Conservation (phyloP, 2,329 filamentous ascomycete species). For the Fonsecaea nubica region DNA sequence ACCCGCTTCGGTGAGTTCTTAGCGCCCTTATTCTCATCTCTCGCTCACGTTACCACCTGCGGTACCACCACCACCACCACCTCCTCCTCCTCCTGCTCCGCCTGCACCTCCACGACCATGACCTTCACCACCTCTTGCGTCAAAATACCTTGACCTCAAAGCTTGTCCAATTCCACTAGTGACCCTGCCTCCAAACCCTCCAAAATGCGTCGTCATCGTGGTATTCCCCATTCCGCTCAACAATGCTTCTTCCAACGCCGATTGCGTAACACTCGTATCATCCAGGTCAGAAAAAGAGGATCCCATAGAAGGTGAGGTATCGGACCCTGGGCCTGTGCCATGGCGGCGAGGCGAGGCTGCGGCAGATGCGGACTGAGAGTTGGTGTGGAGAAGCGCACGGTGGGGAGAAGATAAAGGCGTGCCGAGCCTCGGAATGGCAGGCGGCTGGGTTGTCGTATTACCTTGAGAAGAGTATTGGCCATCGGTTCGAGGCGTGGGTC, state of each 20-base stretch:
- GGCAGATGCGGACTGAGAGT: slow-evolving; percentile 15
- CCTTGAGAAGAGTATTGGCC: slow-evolving; percentile 4
- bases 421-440: slow-evolving; percentile 11
- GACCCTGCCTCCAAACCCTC: slow-evolving; percentile 57
- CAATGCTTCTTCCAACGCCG: slow-evolving; percentile 68
- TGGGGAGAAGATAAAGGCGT: slow-evolving; percentile 52
- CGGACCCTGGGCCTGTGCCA: slow-evolving; percentile 52
- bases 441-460: neutral
- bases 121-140: slow-evolving; percentile 28
- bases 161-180: slow-evolving; percentile 60
- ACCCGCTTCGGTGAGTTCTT: neutral
- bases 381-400: slow-evolving; percentile 53
- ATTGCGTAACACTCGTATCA: slow-evolving; percentile 69
- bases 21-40: slow-evolving; percentile 1
- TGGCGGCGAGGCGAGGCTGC: slow-evolving; percentile 42
- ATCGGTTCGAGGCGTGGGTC: slow-evolving; percentile 1
- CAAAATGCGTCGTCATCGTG: slow-evolving; percentile 40
- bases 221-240: slow-evolving; percentile 67
- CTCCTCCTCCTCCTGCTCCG: slow-evolving; percentile 8
- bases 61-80: neutral
- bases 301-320: slow-evolving; percentile 66
- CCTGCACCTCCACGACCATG: slow-evolving; percentile 18
- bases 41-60: slow-evolving; percentile 8
- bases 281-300: slow-evolving; percentile 71
- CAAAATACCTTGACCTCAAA: slow-evolving; percentile 59